Evolutionary conservation across 805 yeast genomes (phyloP).

Genomic region (Candida montana): DNA sequence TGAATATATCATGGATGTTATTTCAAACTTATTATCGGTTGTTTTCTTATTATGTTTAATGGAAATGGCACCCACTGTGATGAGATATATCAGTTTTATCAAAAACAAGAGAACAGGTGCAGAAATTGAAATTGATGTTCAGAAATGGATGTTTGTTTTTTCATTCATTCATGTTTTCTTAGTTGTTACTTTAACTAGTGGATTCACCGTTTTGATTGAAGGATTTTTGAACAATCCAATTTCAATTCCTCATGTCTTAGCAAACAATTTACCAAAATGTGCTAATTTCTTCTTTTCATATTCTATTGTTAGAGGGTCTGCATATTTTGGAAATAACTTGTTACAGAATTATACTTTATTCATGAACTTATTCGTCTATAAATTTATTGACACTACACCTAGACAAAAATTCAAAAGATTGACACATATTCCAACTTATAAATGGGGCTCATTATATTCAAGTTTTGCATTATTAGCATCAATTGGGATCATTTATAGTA

Average conservation of each 20-base stretch:
- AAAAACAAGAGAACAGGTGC: conserved; percentile 60
- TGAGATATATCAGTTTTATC: conserved; percentile 46
- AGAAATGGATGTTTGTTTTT: conserved; percentile 72
- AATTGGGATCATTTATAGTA: conserved; percentile 71
- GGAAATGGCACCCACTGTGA: conserved; percentile 53
- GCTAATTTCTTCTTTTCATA: conserved; percentile 83
- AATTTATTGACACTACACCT: conserved; percentile 51
- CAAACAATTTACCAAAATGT: conserved; percentile 77
- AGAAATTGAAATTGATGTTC: conserved; percentile 63
- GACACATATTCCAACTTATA: conserved; percentile 39
- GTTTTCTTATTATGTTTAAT: conserved; percentile 58
- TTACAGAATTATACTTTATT: conserved; percentile 53
- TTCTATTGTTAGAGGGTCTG: conserved; percentile 65
- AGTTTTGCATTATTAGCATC: conserved; percentile 71
- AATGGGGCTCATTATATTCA: conserved; percentile 81
- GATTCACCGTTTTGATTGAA: conserved; percentile 58
- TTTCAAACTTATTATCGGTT: conserved; percentile 66
- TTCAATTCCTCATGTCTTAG: conserved; percentile 64
- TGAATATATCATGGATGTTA: conserved; percentile 41
- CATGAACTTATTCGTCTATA: conserved; percentile 30
- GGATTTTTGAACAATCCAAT: conserved; percentile 64
- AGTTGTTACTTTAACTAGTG: conserved; percentile 81
- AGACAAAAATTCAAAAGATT: conserved; percentile 45
- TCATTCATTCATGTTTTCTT: conserved; percentile 77
- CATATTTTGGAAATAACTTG: conserved; percentile 68